phyloP scores from a whole-genome alignment of 2,329 filamentous ascomycete species.

The Colletotrichum salicis region DNA sequence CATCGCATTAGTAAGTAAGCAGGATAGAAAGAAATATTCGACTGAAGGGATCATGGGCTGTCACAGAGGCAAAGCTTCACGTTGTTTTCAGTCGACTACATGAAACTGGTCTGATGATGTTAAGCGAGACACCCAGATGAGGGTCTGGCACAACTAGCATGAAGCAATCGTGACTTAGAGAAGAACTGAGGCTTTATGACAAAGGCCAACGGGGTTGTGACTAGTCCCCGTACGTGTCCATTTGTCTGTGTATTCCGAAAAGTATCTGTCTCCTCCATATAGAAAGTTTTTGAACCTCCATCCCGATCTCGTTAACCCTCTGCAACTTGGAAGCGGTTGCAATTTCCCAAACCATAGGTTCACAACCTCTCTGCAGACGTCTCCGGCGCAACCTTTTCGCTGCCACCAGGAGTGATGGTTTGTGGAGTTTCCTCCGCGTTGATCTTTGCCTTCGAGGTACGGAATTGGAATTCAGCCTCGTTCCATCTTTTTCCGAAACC shows the following conservation, averaged over 20 bases:
- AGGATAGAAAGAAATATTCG: not conserved
- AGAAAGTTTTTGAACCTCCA: not conserved
- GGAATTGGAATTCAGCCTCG: constrained; percentile 17
- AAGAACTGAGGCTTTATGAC: too few relatives aligned
- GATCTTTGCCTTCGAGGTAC: not conserved
- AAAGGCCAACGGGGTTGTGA: not conserved
- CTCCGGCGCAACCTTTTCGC: not conserved
- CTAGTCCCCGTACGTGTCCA: not conserved
- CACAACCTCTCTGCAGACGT: not conserved
- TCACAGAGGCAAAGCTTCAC: too few relatives aligned
- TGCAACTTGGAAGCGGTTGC: too few relatives aligned
- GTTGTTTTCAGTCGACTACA: too few relatives aligned
- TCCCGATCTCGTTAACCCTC: not conserved
- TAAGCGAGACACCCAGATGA: too few relatives aligned
- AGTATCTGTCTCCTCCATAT: not conserved
- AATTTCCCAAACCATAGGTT: not conserved
- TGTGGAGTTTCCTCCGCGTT: not conserved
- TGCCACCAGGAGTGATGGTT: not conserved
- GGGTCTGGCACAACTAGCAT: too few relatives aligned
- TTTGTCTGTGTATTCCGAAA: not conserved
- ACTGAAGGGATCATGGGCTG: too few relatives aligned
- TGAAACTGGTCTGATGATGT: too few relatives aligned
- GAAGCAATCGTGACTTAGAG: too few relatives aligned
- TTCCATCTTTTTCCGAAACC: constrained; percentile 10
- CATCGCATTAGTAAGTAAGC: not conserved